Conservation (phyloP, 345 rosid genomes). For the Boechera stricta region DNA sequence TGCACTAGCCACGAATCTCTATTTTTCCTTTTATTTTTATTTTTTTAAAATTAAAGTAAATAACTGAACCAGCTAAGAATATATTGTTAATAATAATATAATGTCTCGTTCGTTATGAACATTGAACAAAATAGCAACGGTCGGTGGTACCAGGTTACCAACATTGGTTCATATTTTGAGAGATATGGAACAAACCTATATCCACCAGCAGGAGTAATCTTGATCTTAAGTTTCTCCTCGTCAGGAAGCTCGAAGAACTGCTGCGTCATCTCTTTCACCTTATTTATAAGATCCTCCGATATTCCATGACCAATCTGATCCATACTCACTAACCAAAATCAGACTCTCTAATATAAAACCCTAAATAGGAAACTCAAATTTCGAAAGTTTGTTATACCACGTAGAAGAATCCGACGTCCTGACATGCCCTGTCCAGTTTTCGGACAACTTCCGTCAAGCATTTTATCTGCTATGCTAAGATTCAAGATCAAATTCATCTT, state of each 20-base stretch:
- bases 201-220: slow-evolving; percentile 69
- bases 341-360: slow-evolving; percentile 52
- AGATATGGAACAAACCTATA: slow-evolving; percentile 57
- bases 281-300: slow-evolving; percentile 59
- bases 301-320: slow-evolving; percentile 77
- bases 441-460: slow-evolving; percentile 61
- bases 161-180: background rate
- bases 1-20: background rate
- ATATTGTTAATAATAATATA: background rate
- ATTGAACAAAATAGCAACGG: background rate
- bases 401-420: slow-evolving; percentile 88
- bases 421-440: slow-evolving; percentile 76
- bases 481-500: no score
- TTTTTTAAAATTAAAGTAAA: background rate
- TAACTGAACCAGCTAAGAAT: background rate
- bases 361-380: background rate
- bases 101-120: background rate
- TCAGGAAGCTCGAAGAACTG: slow-evolving; percentile 60
- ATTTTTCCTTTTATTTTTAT: no score
- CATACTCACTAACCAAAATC: slow-evolving; percentile 33
- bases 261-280: slow-evolving; percentile 55
- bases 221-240: slow-evolving; percentile 69
- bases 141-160: background rate
- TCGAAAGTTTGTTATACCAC: slow-evolving; percentile 56
- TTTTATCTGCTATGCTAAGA: no score